Evolutionary conservation across 2,329 filamentous ascomycete species (phyloP), one percentile per base, ranked within the genome.

Genomic region (Colletotrichum falcatum): DNA sequence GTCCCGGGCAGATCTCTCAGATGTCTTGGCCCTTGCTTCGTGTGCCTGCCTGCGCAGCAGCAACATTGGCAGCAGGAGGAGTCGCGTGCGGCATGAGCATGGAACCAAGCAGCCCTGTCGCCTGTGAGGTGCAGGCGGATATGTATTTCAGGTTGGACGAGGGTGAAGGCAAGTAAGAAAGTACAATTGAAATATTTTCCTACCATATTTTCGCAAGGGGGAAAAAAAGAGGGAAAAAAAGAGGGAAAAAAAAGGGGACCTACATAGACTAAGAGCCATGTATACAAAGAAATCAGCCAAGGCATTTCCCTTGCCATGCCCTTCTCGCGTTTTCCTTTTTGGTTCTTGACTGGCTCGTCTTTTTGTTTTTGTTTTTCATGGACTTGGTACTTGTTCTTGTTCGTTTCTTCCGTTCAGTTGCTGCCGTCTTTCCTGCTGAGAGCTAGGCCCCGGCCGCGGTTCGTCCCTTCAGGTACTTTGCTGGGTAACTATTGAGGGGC

Each of bases 1-100:
- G 49, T 63, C 65, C 58, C 72, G 72, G 72, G 70, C 48, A 71
- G 69, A 71, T 71, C 69, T 71, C 30, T 44, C 65, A 71, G 69
- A 71, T 70, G 65, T 61, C 69, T 71, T 70, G 66, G 69, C 69
- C 55, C 60, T 68, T 55, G 49, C 63, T 58, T 61, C 63, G 58
- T 62, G 44, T 70, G 58, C 58, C 58, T 59, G 44, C 66, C 37
- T 53, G 61, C 20, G 26, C 44, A 54, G 48, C 42, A 49, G 49
- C 46, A 61, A 62, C 23, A 61, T 54, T 23, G n/a, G 61, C 35
- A 44, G 37, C 30, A 33, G 61, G 42, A 58, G 42, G 20, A 42
- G 42, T 44, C 6, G 42, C 42, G 20, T n/a, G 8, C 8, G 44
- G n/a, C 3, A 62, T 35, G 44, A 53, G 49, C 39, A 54, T 20